These are phyloP conservation scores for Phytophthora litchii DNA, from an alignment of 352 stramenopile genomes.

Conservation along the genomic window DNA sequence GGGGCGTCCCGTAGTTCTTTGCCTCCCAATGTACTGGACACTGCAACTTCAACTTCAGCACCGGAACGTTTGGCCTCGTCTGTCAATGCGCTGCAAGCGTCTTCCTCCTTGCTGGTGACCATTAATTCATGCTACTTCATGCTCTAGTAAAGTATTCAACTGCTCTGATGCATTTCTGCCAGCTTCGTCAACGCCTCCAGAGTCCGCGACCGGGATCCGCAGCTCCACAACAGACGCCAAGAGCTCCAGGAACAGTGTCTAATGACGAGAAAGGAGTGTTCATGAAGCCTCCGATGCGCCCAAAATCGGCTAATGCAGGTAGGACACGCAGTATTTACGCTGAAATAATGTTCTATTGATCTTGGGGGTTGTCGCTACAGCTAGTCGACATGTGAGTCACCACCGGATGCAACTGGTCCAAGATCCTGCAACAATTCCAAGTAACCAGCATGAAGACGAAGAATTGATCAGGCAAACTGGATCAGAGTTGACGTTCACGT, in stretches of 20 bases:
- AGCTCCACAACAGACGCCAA: constrained; percentile 18
- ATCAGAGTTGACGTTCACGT: background rate
- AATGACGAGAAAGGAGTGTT: constrained; percentile 28
- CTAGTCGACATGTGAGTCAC: constrained; percentile 41
- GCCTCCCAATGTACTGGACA: constrained; percentile 1
- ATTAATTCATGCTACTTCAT: background rate
- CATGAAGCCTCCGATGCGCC: constrained; percentile 47
- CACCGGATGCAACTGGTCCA: constrained; percentile 47
- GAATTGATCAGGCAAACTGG: background rate
- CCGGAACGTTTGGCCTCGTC: constrained; percentile 20
- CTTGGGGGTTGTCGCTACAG: constrained; percentile 11
- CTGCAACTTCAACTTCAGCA: constrained; percentile 12
- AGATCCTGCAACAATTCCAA: background rate
- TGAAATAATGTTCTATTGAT: background rate
- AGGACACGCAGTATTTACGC: background rate
- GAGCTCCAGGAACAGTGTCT: constrained; percentile 10
- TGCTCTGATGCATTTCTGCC: constrained; percentile 4
- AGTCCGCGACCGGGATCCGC: constrained; percentile 45
- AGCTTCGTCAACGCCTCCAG: constrained; percentile 59
- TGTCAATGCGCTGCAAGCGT: constrained; percentile 20
- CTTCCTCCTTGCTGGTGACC: constrained; percentile 13
- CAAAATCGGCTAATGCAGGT: constrained; percentile 43
- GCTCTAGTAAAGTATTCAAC: background rate
- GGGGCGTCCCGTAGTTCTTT: constrained; percentile 30
- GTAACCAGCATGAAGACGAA: constrained; percentile 27